phyloP scores from a whole-genome alignment of 2,329 filamentous ascomycete genomes.

The Sporothrix euskadiensis region DNA sequence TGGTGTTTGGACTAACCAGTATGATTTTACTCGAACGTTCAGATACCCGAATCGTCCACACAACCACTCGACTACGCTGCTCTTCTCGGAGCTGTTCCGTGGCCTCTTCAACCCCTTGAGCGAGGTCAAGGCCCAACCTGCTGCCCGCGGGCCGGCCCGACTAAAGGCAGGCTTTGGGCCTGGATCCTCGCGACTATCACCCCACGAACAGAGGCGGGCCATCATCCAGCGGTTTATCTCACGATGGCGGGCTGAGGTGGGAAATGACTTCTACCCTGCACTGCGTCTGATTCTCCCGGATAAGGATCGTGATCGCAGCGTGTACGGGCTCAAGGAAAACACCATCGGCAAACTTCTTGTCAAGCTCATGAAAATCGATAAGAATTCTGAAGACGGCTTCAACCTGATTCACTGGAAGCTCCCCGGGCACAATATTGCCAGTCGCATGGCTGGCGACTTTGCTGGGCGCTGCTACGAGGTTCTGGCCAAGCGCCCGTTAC shows the following conservation, averaged over 20 bases:
- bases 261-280: constrained; percentile 89
- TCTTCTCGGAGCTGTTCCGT: constrained; percentile 76
- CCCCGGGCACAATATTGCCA: constrained; percentile 66
- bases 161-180: constrained; percentile 58
- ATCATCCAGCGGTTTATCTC: constrained; percentile 86
- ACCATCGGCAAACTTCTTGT: constrained; percentile 88
- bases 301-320: constrained; percentile 86
- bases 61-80: constrained; percentile 76
- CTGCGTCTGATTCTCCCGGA: constrained; percentile 89
- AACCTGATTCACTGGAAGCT: constrained; percentile 90
- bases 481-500: constrained; percentile 78
- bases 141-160: constrained; percentile 54
- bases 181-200: constrained; percentile 59
- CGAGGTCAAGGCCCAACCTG: constrained; percentile 76
- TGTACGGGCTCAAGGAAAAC: constrained; percentile 94
- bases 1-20: background rate
- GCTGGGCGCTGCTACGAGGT: constrained; percentile 85
- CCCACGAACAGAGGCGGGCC: constrained; percentile 74
- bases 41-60: constrained; percentile 80
- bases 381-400: constrained; percentile 83
- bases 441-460: constrained; percentile 82
- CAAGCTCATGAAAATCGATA: constrained; percentile 88
- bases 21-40: background rate
- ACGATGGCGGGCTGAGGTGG: constrained; percentile 84
- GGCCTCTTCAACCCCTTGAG: constrained; percentile 77